These are phyloP conservation scores for Nectriaceae sp. DNA, from an alignment of 2,329 filamentous ascomycete genomes.

Conservation along the genomic window DNA sequence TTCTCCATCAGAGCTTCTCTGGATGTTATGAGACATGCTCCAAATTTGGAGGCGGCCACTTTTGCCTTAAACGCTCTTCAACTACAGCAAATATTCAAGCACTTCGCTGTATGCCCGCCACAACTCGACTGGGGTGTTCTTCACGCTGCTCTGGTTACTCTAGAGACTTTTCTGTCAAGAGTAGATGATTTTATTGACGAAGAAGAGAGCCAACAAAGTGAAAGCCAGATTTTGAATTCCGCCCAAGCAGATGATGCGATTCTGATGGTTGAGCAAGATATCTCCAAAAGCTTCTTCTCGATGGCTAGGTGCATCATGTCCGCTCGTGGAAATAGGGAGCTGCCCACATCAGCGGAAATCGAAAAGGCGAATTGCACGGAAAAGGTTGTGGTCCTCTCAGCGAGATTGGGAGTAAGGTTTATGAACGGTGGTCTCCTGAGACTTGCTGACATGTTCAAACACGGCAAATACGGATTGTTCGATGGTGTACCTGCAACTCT, in stretches of 20 bases:
- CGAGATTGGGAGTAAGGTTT: constrained; percentile 47
- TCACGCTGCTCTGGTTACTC: constrained; percentile 44
- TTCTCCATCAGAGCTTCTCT: constrained; percentile 50
- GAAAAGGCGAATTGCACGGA: constrained; percentile 42
- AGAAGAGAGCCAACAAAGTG: constrained; percentile 40
- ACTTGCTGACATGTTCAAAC: constrained; percentile 47
- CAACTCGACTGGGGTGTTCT: constrained; percentile 53
- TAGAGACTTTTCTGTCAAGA: constrained; percentile 48
- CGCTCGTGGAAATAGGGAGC: constrained; percentile 9
- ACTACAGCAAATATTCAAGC: constrained; percentile 52
- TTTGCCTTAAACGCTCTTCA: constrained; percentile 53
- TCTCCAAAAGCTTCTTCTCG: constrained; percentile 49
- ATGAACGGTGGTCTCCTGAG: constrained; percentile 46
- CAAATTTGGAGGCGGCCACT: constrained; percentile 47
- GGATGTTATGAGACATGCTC: constrained; percentile 51
- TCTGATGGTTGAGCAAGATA: constrained; percentile 48
- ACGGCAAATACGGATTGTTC: constrained; percentile 53
- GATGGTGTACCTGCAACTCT: constrained; percentile 42
- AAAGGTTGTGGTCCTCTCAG: constrained; percentile 46
- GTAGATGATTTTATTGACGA: constrained; percentile 45
- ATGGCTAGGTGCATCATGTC: constrained; percentile 45
- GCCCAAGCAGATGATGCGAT: constrained; percentile 49
- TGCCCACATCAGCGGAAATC: constrained; percentile 12
- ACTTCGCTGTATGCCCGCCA: constrained; percentile 44
- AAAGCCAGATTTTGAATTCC: constrained; percentile 40